These are phyloP conservation scores for Yamadazyma conglobata DNA, from an alignment of 1,139 yeast genomes.

Conservation along the genomic window DNA sequence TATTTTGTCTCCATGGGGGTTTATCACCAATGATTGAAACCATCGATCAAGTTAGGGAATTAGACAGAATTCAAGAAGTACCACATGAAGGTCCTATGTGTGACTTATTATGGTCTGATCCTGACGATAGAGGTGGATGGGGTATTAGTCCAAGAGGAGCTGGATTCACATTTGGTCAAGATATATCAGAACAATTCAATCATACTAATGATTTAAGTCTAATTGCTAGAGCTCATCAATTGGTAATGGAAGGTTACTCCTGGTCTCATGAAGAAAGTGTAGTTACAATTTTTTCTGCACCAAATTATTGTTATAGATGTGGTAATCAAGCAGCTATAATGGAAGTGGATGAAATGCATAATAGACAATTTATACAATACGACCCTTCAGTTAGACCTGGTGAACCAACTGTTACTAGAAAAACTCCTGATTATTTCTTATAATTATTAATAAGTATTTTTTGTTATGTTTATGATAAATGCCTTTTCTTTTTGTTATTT, in stretches of 20 bases:
- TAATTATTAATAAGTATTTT: constrained; percentile 18
- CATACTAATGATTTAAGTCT: constrained; percentile 82
- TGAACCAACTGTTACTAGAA: constrained; percentile 91
- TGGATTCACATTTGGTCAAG: constrained; percentile 69
- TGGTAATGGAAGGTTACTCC: constrained; percentile 92
- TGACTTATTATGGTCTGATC: constrained; percentile 95
- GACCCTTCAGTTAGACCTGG: constrained; percentile 96
- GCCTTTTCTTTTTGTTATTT: constrained; percentile 2
- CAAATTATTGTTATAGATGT: constrained; percentile 95
- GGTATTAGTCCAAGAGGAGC: constrained; percentile 98
- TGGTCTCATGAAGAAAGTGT: constrained; percentile 85
- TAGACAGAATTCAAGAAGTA: constrained; percentile 89
- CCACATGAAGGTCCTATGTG: constrained; percentile 99
- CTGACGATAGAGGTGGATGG: constrained; percentile 96
- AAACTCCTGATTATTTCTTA: constrained; percentile 92
- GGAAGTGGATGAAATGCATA: constrained; percentile 94
- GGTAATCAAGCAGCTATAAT: constrained; percentile 99
- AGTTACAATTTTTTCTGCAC: constrained; percentile 97
- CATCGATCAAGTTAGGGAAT: constrained; percentile 81
- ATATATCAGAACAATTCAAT: constrained; percentile 63
- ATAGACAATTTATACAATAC: constrained; percentile 86
- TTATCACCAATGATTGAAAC: constrained; percentile 89
- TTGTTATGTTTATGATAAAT: constrained; percentile 2
- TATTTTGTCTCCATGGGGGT: constrained; percentile 97
- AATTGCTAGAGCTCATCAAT: constrained; percentile 95